phyloP scores from a whole-genome alignment of 1,284 basidiomycete genomes.

The Schizophyllum commune region DNA sequence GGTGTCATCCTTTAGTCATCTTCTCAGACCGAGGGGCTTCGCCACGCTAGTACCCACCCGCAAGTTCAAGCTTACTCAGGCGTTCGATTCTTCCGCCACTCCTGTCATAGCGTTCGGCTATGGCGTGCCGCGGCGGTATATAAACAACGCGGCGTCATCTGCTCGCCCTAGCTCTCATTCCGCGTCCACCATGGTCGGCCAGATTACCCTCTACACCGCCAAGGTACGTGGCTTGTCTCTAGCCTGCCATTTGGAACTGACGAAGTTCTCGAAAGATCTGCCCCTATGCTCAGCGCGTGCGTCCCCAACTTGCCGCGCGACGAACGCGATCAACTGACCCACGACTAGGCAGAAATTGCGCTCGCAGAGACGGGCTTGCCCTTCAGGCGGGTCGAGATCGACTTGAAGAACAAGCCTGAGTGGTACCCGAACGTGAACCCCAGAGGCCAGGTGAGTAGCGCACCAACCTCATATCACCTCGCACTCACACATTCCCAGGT shows the following conservation, averaged over 20 bases:
- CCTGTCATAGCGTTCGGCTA: background rate
- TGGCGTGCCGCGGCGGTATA: background rate
- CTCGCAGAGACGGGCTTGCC: conserved; percentile 45
- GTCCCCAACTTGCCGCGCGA: conserved; percentile 11
- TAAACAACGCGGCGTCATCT: background rate
- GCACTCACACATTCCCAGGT: background rate
- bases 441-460: conserved; percentile 42
- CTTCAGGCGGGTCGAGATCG: conserved; percentile 43
- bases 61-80: too few relatives aligned
- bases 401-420: conserved; percentile 54
- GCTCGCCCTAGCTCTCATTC: background rate
- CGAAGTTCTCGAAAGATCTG: conserved; percentile 24
- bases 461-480: background rate
- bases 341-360: conserved; percentile 44
- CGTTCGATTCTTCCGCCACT: too few relatives aligned
- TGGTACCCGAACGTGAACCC: conserved; percentile 62
- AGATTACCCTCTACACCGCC: conserved; percentile 41
- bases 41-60: too few relatives aligned
- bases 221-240: conserved; percentile 22
- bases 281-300: conserved; percentile 41
- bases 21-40: too few relatives aligned
- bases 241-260: background rate
- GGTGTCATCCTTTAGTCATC: too few relatives aligned
- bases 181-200: conserved; percentile 13
- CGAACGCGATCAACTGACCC: background rate